These are phyloP conservation scores for Pinus taeda DNA, from an alignment of 75 land plant species.

Conservation along the genomic window DNA sequence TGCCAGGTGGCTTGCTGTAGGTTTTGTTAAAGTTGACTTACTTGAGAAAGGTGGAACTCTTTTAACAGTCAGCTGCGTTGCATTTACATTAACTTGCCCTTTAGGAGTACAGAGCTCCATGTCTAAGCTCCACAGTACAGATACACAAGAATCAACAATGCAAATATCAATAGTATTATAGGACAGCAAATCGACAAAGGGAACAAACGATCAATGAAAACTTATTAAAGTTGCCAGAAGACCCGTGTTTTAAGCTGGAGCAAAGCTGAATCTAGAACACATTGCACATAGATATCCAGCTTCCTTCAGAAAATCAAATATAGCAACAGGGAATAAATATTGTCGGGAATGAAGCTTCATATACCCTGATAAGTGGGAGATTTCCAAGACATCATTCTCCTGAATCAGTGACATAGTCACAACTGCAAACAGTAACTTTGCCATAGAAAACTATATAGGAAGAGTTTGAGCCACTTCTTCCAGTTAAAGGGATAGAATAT, in stretches of 20 bases:
- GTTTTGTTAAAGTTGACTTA: constrained; percentile 58
- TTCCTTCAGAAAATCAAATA: not conserved
- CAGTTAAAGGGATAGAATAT: not conserved
- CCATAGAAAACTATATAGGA: not conserved
- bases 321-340: not conserved
- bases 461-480: not conserved
- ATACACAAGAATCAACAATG: not conserved
- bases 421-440: too few species aligned
- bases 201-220: not conserved
- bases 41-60: constrained; percentile 13
- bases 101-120: constrained; percentile 8
- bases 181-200: not conserved
- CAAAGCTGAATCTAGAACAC: not conserved
- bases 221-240: not conserved
- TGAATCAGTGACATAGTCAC: not conserved
- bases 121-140: constrained; percentile 8
- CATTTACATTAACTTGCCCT: not conserved
- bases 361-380: not conserved
- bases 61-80: not conserved
- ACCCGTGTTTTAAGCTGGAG: not conserved
- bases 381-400: not conserved
- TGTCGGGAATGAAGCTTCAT: not conserved
- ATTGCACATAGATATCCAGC: not conserved
- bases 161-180: not conserved
- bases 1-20: constrained; percentile 70